phyloP scores from a whole-genome alignment of 768 basidiomycete genomes.

The Leccinum subgranulosum region DNA sequence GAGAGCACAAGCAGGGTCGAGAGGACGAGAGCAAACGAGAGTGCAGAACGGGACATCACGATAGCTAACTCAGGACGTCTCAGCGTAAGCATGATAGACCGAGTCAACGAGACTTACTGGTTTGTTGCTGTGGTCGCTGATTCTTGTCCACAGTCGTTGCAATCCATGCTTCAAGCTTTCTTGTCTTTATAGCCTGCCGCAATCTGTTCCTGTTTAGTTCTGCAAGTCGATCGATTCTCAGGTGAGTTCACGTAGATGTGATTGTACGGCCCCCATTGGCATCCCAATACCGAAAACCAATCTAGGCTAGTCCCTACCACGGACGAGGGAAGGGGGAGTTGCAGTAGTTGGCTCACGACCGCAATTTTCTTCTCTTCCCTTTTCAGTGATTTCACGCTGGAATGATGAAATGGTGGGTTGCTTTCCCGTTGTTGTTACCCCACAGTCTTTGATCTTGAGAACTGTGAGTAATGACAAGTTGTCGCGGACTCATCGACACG shows the following conservation, averaged over 20 bases:
- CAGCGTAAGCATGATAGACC: too few species aligned
- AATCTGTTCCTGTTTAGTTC: neutral
- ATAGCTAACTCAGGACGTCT: neutral
- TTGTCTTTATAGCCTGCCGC: neutral
- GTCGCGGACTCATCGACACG: too few species aligned
- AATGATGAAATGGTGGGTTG: neutral
- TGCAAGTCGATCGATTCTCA: neutral
- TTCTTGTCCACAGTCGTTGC: neutral
- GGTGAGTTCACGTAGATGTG: neutral
- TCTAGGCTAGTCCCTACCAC: neutral
- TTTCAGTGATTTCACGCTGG: neutral
- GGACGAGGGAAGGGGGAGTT: neutral
- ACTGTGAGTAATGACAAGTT: too few species aligned
- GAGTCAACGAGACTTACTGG: neutral
- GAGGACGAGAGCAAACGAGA: neutral
- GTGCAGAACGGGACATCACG: neutral
- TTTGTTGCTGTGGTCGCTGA: neutral
- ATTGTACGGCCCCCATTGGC: neutral
- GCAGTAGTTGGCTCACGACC: too few species aligned
- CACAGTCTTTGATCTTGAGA: too few species aligned
- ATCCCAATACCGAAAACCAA: neutral
- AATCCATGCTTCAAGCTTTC: neutral
- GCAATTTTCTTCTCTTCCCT: neutral
- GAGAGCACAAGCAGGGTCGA: conserved; percentile 2
- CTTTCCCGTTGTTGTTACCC: too few species aligned